Conservation (phyloP, 83 land plant species). For the Picea abies region DNA sequence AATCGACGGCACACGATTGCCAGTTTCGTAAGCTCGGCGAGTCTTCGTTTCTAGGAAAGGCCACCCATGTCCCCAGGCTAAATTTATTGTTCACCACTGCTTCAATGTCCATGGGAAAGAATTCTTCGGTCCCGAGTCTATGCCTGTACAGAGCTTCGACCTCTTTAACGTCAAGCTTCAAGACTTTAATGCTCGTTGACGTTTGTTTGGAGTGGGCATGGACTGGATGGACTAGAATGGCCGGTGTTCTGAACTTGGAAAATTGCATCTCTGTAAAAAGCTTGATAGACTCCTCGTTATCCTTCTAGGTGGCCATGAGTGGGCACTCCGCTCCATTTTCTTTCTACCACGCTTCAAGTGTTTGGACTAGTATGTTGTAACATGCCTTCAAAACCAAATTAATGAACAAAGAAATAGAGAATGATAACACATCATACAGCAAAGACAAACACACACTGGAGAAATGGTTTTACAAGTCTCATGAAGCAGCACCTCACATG, state of each 20-base stretch:
- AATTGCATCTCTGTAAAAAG: constrained; percentile 61
- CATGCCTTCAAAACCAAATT: too few relatives aligned
- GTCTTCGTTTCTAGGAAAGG: constrained; percentile 16
- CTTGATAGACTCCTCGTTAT: constrained; percentile 58
- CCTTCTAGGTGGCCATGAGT: constrained; percentile 76
- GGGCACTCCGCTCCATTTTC: constrained; percentile 53
- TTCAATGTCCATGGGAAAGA: constrained; percentile 64
- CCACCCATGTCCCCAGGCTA: constrained; percentile 41
- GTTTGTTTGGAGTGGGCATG: constrained; percentile 37
- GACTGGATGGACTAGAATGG: constrained; percentile 76
- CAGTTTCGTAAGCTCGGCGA: background rate
- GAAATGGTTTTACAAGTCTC: too few relatives aligned
- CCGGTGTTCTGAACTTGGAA: constrained; percentile 59
- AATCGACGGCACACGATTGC: background rate
- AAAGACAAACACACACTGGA: too few relatives aligned
- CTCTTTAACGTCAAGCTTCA: constrained; percentile 16
- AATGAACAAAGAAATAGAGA: too few relatives aligned
- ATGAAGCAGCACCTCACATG: too few relatives aligned
- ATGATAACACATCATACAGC: too few relatives aligned
- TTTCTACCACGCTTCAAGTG: constrained; percentile 64
- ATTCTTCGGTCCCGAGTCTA: constrained; percentile 29
- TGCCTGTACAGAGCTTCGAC: constrained; percentile 39
- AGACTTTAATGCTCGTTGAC: constrained; percentile 19
- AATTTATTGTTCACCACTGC: constrained; percentile 26
- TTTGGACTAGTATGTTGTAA: constrained; percentile 26